phyloP scores from a whole-genome alignment of 345 rosid species.

The Lumnitzera racemosa region DNA sequence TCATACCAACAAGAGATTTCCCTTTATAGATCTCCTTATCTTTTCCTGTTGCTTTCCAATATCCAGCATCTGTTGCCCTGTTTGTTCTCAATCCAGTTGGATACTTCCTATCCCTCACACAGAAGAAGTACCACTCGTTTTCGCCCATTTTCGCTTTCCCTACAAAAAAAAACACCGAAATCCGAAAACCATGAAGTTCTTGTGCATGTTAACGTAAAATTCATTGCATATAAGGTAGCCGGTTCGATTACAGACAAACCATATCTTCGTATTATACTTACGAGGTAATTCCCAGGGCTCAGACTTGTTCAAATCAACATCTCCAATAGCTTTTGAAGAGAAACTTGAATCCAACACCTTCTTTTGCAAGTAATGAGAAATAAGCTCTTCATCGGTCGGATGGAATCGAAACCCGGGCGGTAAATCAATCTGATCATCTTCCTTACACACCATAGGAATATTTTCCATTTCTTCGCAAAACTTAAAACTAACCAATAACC shows the following conservation, averaged over 20 bases:
- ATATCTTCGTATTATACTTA: conserved; percentile 19
- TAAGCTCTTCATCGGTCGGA: conserved; percentile 97
- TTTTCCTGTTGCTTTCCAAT: conserved; percentile 97
- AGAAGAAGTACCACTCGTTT: conserved; percentile 95
- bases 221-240: too few species aligned
- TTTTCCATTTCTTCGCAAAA: conserved; percentile 29
- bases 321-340: conserved; percentile 72
- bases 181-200: neutral
- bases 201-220: too few species aligned
- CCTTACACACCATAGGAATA: conserved; percentile 33
- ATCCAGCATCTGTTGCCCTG: conserved; percentile 84
- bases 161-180: conserved; percentile 12
- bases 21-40: conserved; percentile 74
- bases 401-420: conserved; percentile 93
- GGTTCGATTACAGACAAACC: too few species aligned
- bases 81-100: conserved; percentile 86
- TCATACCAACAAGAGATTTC: conserved; percentile 82
- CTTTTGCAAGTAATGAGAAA: conserved; percentile 61
- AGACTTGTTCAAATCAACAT: conserved; percentile 89
- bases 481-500: neutral
- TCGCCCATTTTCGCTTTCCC: conserved; percentile 97
- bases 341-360: conserved; percentile 57
- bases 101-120: conserved; percentile 80
- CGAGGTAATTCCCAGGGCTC: conserved; percentile 98
- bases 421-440: conserved; percentile 63